Evolutionary conservation across 2,329 filamentous ascomycete genomes (phyloP).

Genomic region (Exophiala sp.): DNA sequence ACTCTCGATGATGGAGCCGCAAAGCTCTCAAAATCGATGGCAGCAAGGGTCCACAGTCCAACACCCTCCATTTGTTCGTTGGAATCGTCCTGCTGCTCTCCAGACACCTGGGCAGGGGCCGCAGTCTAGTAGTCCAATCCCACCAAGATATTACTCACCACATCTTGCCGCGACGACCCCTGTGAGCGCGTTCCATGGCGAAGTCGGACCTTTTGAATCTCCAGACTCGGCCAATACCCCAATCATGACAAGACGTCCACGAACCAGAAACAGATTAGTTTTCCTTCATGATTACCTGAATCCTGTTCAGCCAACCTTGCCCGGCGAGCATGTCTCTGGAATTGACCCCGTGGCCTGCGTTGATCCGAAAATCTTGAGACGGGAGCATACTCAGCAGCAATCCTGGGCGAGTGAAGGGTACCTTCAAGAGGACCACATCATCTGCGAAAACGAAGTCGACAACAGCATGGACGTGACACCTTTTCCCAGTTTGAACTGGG

Average conservation of each 20-base stretch:
- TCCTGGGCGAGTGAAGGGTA: not conserved
- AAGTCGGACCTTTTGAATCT: not conserved
- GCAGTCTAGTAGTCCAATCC: not conserved
- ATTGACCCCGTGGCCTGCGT: too few species aligned
- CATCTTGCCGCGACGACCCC: not conserved
- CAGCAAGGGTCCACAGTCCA: not conserved
- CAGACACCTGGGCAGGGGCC: not conserved
- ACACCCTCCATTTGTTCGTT: not conserved
- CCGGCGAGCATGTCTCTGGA: not conserved
- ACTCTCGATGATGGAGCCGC: not conserved
- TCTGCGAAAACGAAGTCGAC: not conserved
- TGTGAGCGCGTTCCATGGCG: not conserved
- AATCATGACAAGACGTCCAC: not conserved
- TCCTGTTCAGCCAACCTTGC: not conserved
- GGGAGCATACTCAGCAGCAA: not conserved
- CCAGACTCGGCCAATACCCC: not conserved
- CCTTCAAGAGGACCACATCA: not conserved
- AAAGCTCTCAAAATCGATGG: not conserved
- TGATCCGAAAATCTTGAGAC: too few species aligned
- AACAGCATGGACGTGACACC: not conserved
- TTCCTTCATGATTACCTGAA: not conserved
- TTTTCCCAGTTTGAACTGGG: conserved; percentile 2
- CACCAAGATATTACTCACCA: not conserved
- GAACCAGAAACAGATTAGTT: not conserved
- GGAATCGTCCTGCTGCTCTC: not conserved